Evolutionary conservation across 345 rosid genomes (phyloP).

Genomic region (Pistacia vera): DNA sequence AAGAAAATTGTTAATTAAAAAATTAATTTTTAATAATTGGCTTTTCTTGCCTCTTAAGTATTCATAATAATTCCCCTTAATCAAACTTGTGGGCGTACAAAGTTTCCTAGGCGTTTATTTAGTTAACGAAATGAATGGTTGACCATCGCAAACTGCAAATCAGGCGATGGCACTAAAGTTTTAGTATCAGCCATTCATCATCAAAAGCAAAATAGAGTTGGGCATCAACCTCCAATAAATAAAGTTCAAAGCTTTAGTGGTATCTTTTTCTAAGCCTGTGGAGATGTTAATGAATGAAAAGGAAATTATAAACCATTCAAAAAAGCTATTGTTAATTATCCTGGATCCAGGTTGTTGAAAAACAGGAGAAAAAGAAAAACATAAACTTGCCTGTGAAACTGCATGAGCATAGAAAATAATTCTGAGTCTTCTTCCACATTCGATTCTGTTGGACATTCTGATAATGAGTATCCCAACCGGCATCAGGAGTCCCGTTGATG

Average conservation of each 20-base stretch:
- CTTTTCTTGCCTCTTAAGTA: slow-evolving; percentile 40
- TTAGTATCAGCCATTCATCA: slow-evolving; percentile 22
- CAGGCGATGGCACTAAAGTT: background rate
- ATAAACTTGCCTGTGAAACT: slow-evolving; percentile 64
- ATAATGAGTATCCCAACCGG: slow-evolving; percentile 75
- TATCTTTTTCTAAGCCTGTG: slow-evolving; percentile 7
- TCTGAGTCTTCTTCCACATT: slow-evolving; percentile 52
- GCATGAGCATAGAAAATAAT: slow-evolving; percentile 67
- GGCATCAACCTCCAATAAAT: slow-evolving; percentile 5
- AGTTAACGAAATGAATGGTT: slow-evolving; percentile 22
- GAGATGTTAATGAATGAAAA: slow-evolving; percentile 22
- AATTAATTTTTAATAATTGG: slow-evolving; percentile 6
- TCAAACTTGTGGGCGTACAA: slow-evolving; percentile 10
- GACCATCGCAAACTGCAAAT: slow-evolving; percentile 21
- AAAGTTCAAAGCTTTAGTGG: slow-evolving; percentile 15
- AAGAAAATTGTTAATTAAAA: slow-evolving; percentile 9
- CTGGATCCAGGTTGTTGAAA: background rate
- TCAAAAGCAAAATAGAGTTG: slow-evolving; percentile 17
- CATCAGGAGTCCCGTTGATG: slow-evolving; percentile 80
- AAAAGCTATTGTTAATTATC: background rate
- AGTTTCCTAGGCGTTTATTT: background rate
- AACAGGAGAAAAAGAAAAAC: slow-evolving; percentile 6
- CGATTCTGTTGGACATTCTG: slow-evolving; percentile 66
- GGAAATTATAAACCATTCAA: slow-evolving; percentile 5
- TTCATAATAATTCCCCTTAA: slow-evolving; percentile 19